Evolutionary conservation across 768 basidiomycete genomes (phyloP).

Genomic region (Psilocybe azurescens): DNA sequence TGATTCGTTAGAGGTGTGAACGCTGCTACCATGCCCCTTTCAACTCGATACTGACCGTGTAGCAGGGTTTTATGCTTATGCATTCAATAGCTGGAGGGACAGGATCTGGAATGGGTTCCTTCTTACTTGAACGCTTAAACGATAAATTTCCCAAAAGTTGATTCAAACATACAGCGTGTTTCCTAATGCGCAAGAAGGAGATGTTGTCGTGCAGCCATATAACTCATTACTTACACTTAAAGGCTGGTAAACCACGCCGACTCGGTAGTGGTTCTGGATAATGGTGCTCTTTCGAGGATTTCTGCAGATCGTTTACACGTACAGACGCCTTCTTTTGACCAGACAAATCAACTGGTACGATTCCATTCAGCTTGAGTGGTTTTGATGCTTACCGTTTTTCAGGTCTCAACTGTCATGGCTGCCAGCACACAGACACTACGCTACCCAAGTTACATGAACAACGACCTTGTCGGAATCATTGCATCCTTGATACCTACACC

Average conservation of each 20-base stretch:
- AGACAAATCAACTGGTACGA: constrained; percentile 87
- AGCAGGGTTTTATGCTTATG: constrained; percentile 98
- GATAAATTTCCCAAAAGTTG: constrained; percentile 99
- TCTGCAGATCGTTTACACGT: constrained; percentile 91
- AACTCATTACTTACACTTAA: constrained; percentile 94
- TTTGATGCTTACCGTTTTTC: not conserved
- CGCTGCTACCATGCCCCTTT: no score
- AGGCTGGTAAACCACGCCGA: constrained; percentile 96
- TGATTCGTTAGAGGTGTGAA: constrained; percentile 16
- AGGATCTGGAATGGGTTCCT: constrained; percentile 98
- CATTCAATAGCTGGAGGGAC: constrained; percentile 99
- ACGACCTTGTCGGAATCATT: constrained; percentile 96
- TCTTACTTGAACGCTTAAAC: constrained; percentile 92
- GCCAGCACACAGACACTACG: constrained; percentile 96
- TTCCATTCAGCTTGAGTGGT: constrained; percentile 2
- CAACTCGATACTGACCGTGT: constrained; percentile 43
- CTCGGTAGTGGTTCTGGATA: constrained; percentile 96
- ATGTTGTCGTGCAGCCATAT: constrained; percentile 99
- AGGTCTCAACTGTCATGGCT: constrained; percentile 98
- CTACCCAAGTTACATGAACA: constrained; percentile 99
- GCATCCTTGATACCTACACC: constrained; percentile 97
- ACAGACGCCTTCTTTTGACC: constrained; percentile 87
- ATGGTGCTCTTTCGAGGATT: constrained; percentile 91
- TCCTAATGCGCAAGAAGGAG: constrained; percentile 90
- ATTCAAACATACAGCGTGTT: constrained; percentile 99